Evolutionary conservation across 192 early-diverging fungal genomes (phyloP), one percentile per base, ranked within the genome.

Genomic region (Backusella parvicylindrica): DNA sequence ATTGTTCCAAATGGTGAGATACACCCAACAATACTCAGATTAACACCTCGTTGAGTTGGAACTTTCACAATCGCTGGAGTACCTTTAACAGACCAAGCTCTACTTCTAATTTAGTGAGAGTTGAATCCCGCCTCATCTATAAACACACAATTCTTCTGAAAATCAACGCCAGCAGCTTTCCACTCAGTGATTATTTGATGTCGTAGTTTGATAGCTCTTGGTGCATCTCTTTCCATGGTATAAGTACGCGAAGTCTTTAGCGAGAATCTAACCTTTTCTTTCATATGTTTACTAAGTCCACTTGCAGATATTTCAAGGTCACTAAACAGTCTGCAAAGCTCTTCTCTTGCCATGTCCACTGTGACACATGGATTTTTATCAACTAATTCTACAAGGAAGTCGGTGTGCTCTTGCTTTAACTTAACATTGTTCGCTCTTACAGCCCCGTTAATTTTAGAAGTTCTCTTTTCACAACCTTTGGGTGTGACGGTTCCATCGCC

Each of bases 121-220:
- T 75, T 47, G 49, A 75, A 75, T 8, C 43, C 74, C 8, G 74
- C 74, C 13, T 75, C 66, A 26, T 68, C 74, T 31, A 75, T 68
- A 64, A 75, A 75, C 18, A 75, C 41, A 31, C 74, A 75, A 28
- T 49, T 75, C n/a, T n/a, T n/a, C n/a, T n/a, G n/a, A n/a, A n/a
- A n/a, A n/a, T n/a, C n/a, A n/a, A n/a, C n/a, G n/a, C 53, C 50
- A 12, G 67, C 26, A 23, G 66, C 60, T 40, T 73, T 65, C 72
- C 72, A 73, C 18, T 63, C 47, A 28, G 53, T 65, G 4, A 73
- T 43, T 18, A 63, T 64, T 6, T 73, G 26, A n/a, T 26, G 40
- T 2, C 60, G 37, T 28, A 64, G 26, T 15, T 64, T 38, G 13
- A 64, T 60, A 40, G 23, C 31, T 40, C 72, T 63, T 13, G 2